These are phyloP conservation scores for Lizonia empirigonia DNA, from an alignment of 2,329 filamentous ascomycete genomes.

Conservation along the genomic window DNA sequence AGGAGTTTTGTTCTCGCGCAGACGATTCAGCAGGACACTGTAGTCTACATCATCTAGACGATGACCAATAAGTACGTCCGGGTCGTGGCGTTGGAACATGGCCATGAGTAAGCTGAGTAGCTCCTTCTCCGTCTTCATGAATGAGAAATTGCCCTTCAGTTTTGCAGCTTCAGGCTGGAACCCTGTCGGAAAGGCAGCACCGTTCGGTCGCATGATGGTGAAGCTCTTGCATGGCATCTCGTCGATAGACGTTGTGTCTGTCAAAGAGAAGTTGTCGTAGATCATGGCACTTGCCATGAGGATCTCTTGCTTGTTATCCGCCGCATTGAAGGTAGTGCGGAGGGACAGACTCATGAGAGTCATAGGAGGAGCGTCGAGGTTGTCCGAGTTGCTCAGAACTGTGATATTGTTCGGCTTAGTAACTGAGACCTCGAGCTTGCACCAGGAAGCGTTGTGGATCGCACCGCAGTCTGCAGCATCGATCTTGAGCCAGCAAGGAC, in stretches of 20 bases:
- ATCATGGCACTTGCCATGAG: constrained; percentile 88
- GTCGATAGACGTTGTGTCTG: constrained; percentile 85
- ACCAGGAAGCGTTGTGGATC: constrained; percentile 93
- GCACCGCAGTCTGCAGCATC: constrained; percentile 81
- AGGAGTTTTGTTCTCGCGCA: constrained; percentile 88
- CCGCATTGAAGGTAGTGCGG: constrained; percentile 84
- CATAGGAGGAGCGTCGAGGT: constrained; percentile 80
- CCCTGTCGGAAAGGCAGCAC: constrained; percentile 77
- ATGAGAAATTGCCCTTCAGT: constrained; percentile 75
- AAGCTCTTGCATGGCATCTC: constrained; percentile 89
- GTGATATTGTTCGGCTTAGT: constrained; percentile 77
- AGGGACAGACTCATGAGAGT: constrained; percentile 96
- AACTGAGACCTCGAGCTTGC: constrained; percentile 89
- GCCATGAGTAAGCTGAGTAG: constrained; percentile 88
- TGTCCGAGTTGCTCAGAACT: constrained; percentile 76
- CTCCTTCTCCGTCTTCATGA: constrained; percentile 83
- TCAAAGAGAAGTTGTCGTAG: constrained; percentile 87
- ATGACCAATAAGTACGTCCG: constrained; percentile 92
- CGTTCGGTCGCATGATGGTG: constrained; percentile 84
- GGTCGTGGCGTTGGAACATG: constrained; percentile 84
- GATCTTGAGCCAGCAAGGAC: constrained; percentile 95
- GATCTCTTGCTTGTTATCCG: constrained; percentile 96
- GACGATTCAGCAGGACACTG: constrained; percentile 82
- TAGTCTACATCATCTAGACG: constrained; percentile 98
- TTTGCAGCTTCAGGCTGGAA: constrained; percentile 81